Evolutionary conservation across 2,329 filamentous ascomycete species (phyloP), one percentile per base, ranked within the genome.

Genomic region (Claviceps cyperi): DNA sequence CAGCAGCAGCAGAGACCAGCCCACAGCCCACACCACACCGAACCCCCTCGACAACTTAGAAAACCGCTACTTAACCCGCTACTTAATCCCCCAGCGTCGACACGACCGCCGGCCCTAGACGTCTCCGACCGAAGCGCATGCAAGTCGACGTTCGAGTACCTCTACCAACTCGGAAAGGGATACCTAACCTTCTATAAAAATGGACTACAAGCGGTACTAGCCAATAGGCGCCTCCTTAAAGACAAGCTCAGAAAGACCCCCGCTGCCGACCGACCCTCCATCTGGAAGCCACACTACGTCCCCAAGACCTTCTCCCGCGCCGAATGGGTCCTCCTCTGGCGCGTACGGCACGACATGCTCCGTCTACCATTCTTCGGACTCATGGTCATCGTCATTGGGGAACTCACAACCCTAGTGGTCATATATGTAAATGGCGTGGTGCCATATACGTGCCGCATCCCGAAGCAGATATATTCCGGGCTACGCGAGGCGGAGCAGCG

Each of bases 131-230:
- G 78, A 49, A 65, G 66, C 50, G 59, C 65, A 38, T 59, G 59
- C 17, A 56, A 62, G 19, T 66, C 63, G 15, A 54, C 56, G 1
- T 57, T 59, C 7, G 58, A 56, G 45, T 77, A 85, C 68, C 70
- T 78, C 54, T 77, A 78, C 59, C 63, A 67, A 43, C 68, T 82
- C 28, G 91, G 87, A 54, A 84, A 84, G 63, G 80, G 84, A 48
- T 95, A 94, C 66, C 65, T 84, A 9, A 66, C 67, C 37, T 97
- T 97, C 76, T 97, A 96, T 79, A 94, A 92, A 68, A 75, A 79
- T 1, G 91, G 90, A 17, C 67, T 95, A 35, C 81, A 81, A 61
- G 80, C 84, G 58, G 81, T 94, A 48, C 81, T 80, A 63, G 68
- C 71, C 52, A 95, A 94, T 57, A 73, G 77, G 46, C 62, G 69